Base-by-base conservation (phyloP, 257 asterid genomes). In the Cruciata laevipes region DNA sequence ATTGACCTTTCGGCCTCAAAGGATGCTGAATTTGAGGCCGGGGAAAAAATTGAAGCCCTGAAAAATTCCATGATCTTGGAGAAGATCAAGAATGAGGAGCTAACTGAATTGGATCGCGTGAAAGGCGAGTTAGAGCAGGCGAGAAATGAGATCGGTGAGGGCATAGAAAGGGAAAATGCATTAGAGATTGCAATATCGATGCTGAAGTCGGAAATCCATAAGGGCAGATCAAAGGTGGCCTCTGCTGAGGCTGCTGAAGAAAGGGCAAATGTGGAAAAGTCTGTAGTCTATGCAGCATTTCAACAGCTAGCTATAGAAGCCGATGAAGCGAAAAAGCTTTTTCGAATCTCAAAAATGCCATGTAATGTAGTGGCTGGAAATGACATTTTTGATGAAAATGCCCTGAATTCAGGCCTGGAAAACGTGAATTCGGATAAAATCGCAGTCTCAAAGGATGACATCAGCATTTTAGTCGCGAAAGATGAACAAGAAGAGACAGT, bases 231-330 rank as follows among this genome's bases (percentile, higher is more conserved):
- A 2, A 81, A 60, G 49, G 61, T 74, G 17, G 83, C 84, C 3
- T 83, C 89, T 0, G 67, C 87, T 0, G 90, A 81, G 30, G 87
- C 87, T 13, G 73, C 84, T 10, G 87, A 82, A 59, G 74, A 80
- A 14, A 72, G 79, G 44, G 80, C 77, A 7, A 81, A 81, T 77
- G 25, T 75, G 25, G 91, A 89, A 47, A 83, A 77, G 63, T 35
- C 82, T 0, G 85, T 78, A 0, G 65, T 85, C 0, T 79, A 79
- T 56, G 76, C 67, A 9, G 87, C 85, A 11, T 79, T 83, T 20
- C 89, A 85, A 70, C 86, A 80, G 62, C 74, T 83, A 74, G 87
- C 86, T 25, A 0, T 74, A n/a, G 87, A 82, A 69, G 83, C 81
- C 0, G 88, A 80, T 63, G 87, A 83, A 23, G 76, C 73, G 17